These are phyloP conservation scores for Cucurbita pepo DNA, from an alignment of 306 rosid genomes.

Conservation along the genomic window DNA sequence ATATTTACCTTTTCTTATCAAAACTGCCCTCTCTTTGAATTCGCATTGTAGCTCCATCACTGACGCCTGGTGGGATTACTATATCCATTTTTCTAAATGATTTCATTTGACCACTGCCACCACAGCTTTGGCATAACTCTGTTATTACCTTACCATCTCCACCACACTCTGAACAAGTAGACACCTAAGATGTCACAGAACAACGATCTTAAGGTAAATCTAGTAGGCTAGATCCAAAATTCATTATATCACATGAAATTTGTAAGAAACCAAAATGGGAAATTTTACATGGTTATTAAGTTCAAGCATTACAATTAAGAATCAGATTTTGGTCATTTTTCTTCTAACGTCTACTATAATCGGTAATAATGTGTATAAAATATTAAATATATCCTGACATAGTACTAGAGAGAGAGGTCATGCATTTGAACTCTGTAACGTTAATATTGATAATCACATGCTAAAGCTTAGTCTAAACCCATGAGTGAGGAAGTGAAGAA, in stretches of 20 bases:
- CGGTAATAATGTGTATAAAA: not conserved
- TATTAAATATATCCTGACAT: not conserved
- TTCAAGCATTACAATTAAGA: not conserved
- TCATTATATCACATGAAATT: not conserved
- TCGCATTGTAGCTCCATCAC: constrained; percentile 67
- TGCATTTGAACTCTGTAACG: not conserved
- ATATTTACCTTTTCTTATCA: constrained; percentile 47
- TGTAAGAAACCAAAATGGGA: not conserved
- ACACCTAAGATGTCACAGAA: constrained; percentile 28
- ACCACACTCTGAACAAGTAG: constrained; percentile 70
- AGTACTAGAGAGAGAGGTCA: not conserved
- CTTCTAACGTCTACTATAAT: not conserved
- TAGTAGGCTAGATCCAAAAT: not conserved
- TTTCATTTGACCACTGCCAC: constrained; percentile 50
- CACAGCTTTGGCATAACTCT: constrained; percentile 51
- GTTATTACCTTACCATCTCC: constrained; percentile 69
- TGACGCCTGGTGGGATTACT: constrained; percentile 67
- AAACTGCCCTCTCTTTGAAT: constrained; percentile 64
- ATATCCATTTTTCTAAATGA: constrained; percentile 36
- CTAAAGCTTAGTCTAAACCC: not conserved
- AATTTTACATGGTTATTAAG: not conserved
- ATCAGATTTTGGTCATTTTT: not conserved
- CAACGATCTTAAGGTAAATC: not conserved
- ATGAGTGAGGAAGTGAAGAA: not conserved
- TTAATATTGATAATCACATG: not conserved